Percentiles rank a stretch among this genome's conserved stretches.
Evolutionary conservation across 805 yeast species (phyloP).

Genomic region (Sugiyamaella smithiae): DNA sequence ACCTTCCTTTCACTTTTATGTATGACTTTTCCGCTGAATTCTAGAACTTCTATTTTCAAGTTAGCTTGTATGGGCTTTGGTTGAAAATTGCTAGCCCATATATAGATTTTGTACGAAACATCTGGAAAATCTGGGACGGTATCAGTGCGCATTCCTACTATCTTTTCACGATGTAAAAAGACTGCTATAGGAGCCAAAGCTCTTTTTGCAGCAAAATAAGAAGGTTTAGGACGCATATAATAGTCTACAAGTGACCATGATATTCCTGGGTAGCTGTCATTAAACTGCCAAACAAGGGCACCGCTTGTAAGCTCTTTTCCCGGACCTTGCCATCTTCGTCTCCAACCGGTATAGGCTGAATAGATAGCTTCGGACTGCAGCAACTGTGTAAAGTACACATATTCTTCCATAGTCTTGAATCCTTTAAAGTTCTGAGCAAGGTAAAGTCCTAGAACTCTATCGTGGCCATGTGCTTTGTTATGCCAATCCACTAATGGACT

Average conservation of each 20-base stretch:
- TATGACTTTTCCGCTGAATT: no score
- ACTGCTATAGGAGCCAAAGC: constrained; percentile 34
- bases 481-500: constrained; percentile 43
- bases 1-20: no score
- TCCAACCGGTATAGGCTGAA: constrained; percentile 44
- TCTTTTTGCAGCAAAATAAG: constrained; percentile 45
- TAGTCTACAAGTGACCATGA: constrained; percentile 51
- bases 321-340: constrained; percentile 42
- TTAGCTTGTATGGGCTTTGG: no score
- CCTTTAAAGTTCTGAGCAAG: constrained; percentile 42
- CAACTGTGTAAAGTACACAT: constrained; percentile 50
- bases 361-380: constrained; percentile 49
- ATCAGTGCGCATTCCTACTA: no score
- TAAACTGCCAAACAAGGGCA: constrained; percentile 50
- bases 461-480: constrained; percentile 47
- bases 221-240: constrained; percentile 42
- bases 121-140: no score
- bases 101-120: no score
- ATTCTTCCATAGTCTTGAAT: constrained; percentile 32
- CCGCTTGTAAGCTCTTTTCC: constrained; percentile 41
- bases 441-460: constrained; percentile 42
- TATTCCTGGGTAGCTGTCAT: constrained; percentile 51
- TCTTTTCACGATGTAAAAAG: no score
- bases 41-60: no score
- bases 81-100: no score